Evolutionary conservation across 768 basidiomycete species (phyloP), one percentile per base, ranked within the genome.

Genomic region (Candolleomyces aberdarensis): DNA sequence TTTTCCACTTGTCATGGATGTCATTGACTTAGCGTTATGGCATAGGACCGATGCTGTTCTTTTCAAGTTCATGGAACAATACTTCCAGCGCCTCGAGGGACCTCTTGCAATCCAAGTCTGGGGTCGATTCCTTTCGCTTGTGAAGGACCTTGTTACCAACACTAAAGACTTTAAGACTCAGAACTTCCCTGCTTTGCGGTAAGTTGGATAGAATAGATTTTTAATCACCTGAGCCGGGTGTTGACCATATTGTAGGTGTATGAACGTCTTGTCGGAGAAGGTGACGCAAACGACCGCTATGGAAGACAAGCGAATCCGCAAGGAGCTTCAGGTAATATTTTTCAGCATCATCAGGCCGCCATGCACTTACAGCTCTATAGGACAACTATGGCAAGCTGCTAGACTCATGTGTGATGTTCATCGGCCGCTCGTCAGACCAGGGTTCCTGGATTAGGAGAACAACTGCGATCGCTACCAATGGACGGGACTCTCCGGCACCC

Each of bases 41-140:
- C 15, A 19, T 54, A 96, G 94, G 61, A 82, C 84, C 41, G 92
- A 94, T 62, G 73, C 75, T 3, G 79, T 81, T 15, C 68, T 94
- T n/a, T 94, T 93, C 79, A 84, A 81, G 32, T 98, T 98, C 71
- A 77, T 98, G 50, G 94, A 98, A 69, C 85, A 86, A 58, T 98
- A 98, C 69, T 71, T 98, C 31, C 76, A 75, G 17, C 84, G 88
- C 10, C 73, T 98, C 46, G 97, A 98, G 72, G 93, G 94, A 0
- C 93, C 97, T 0, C 76, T 97, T 40, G 96, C 93, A 3, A 80
- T 95, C 11, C 97, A 98, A 75, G 91, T 98, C 19, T 98, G 96
- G 96, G 73, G 76, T 47, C 83, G 92, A 19, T 88, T 88, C 67
- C 76, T 92, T 63, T 84, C 87, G 53, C 77, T 98, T 47, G 84